Base-by-base conservation (phyloP, 257 asterid genomes). In the Solanum chmielewskii region DNA sequence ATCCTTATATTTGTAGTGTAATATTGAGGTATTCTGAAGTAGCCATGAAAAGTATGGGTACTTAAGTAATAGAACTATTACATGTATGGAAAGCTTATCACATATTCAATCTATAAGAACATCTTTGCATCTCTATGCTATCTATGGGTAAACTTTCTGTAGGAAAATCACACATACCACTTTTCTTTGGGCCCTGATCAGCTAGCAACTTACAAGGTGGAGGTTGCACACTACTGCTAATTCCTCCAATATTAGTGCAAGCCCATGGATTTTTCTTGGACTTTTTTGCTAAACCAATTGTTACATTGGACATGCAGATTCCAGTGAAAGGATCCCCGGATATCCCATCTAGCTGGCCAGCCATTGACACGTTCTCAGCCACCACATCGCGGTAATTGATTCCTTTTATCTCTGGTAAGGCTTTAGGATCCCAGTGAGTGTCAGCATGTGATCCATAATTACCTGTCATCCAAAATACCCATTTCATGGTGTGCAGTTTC, bases 381-480 rank as follows among this genome's bases (percentile, higher is more conserved):
- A 94, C 95, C 84, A 96, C 93, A 13, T 96, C 96, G 83, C 91
- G 85, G 90, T 95, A 95, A 87, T 95, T 95, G 88, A 96, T 94
- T 83, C 96, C 94, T 11, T 86, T 90, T 44, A 96, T 95, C 89
- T 83, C 94, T 3, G 98, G 96, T 4, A 95, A 25, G 4, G 97
- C 99, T 0, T 95, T 91, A 2, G 94, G 97, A 78, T 96, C 98
- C 16, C 93, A 95, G 87, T 94, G 87, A 56, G 21, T 87, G 74
- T 96, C 98, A 1, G 98, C 93, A 21, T 96, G 98, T 1, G 98
- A 93, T 5, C 99, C 98, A 76, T 96, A 96, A 90, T 95, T 95
- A 49, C 99, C 98, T 1, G 99, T 95, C 88, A 96, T 96, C 98
- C 99, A 95, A 69, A 96, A 96, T 15, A 89, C 98, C 98, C 94